Evolutionary conservation across 116 monocot species (phyloP), one percentile per base, ranked within the genome.

Genomic region (Phalaenopsis hybrid): DNA sequence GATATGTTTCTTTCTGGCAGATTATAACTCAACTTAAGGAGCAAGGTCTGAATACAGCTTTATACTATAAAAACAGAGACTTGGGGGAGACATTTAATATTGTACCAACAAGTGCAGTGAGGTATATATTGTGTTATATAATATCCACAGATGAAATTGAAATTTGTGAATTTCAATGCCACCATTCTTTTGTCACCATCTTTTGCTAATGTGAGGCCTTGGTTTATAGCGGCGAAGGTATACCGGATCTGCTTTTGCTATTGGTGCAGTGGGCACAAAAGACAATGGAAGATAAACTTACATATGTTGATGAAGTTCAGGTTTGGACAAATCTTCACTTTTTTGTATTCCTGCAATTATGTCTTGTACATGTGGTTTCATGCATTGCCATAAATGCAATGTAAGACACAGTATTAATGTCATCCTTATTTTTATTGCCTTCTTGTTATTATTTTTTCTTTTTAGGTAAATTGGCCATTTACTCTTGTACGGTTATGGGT

Each of bases 61-160:
- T 97, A 16, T 97, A 97, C 78, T 97, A 92, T 78, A 94, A 97
- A 86, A 94, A 97, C 74, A 94, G 84, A 89, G 91, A 97, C 28
- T 93, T 93, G 94, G 94, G 89, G 57, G 94, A 97, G 86, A 92
- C 93, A 58, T 94, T 80, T 86, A 97, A 90, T 76, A 97, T 97
- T 85, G 93, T 97, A 77, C 97, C 97, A n/a, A 97, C 97, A 78
- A 97, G 97, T 92, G 97, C 97, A 78, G 85, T 93, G 58, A 97
- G 90, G 97, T 97, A 91, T 57, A 61, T 76, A 75, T 44, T 75
- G 44, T 33, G 48, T 18, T 79, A 11, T 81, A 21, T 79, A 33
- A 5, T 28, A 20, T 50, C 28, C 51, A 77, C 21, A 84, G 49
- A 61, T 78, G 20, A 46, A 13, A 72, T 8, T 12, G 20, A 46